These are phyloP conservation scores for Cladosporium sp. DNA, from an alignment of 2,329 filamentous ascomycete genomes.

Conservation along the genomic window DNA sequence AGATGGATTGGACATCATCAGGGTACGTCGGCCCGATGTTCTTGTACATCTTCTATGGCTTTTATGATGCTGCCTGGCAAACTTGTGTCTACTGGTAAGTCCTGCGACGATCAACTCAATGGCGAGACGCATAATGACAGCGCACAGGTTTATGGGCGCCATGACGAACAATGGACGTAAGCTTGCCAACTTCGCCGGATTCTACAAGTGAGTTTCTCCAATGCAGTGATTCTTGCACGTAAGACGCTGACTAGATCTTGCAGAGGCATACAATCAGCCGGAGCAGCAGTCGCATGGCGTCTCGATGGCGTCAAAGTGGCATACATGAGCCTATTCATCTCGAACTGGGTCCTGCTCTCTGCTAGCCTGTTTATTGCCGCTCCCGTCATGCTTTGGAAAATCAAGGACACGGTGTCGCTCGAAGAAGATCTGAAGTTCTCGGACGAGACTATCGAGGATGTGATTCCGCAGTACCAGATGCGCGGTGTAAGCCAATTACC, in stretches of 20 bases:
- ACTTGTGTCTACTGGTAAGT: slow-evolving; percentile 11
- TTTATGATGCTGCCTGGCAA: slow-evolving; percentile 52
- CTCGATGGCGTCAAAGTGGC: slow-evolving; percentile 58
- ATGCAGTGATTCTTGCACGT: slow-evolving; percentile 44
- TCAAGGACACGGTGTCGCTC: slow-evolving; percentile 72
- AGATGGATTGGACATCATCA: slow-evolving; percentile 62
- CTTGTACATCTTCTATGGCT: slow-evolving; percentile 84
- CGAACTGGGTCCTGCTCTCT: slow-evolving; percentile 71
- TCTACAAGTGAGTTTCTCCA: slow-evolving; percentile 86
- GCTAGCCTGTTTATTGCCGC: slow-evolving; percentile 70
- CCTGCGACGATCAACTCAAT: background rate
- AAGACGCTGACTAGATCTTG: background rate
- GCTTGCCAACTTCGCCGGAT: slow-evolving; percentile 85
- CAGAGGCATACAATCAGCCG: slow-evolving; percentile 72
- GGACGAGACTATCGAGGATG: slow-evolving; percentile 75
- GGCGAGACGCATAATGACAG: background rate
- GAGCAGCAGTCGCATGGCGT: slow-evolving; percentile 70
- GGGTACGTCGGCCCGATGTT: slow-evolving; percentile 78
- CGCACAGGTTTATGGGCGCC: slow-evolving; percentile 73
- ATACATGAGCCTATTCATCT: slow-evolving; percentile 69
- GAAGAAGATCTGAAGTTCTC: slow-evolving; percentile 82
- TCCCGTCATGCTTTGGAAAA: slow-evolving; percentile 73
- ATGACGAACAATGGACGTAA: slow-evolving; percentile 90
- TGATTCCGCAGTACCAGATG: slow-evolving; percentile 34
- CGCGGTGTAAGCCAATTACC: background rate